Evolutionary conservation across 345 rosid genomes (phyloP), one percentile per base, ranked within the genome.

Genomic region (Arabidopsis thaliana): DNA sequence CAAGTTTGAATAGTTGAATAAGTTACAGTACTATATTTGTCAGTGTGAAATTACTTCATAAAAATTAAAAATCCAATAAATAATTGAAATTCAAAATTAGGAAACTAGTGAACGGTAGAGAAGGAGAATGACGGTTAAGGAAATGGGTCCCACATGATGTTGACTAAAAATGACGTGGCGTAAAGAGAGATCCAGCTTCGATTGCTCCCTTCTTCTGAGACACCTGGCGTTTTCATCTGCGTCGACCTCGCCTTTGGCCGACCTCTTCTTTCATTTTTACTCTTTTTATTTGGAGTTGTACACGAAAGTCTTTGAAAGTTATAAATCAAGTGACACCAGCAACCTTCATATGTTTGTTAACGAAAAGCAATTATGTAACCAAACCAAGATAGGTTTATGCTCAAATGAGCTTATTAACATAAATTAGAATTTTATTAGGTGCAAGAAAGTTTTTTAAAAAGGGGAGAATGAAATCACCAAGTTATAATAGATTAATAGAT

Each of bases 221-320:
- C 74, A 68, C 63, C 69, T 68, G 63, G 63, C 73, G 28, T 0
- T 0, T 59, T 74, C 37, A 8, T 38, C 53, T 67, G 55, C 73
- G 73, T 75, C 78, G 61, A 75, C 78, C 37, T 75, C 60, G 8
- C 20, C 1, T 59, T 59, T 67, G 45, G 73, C 79, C 79, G 73
- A 75, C 79, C 44, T 74, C 41, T 25, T 34, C 28, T 25, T 28
- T 28, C 20, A 16, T 16, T 16, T 16, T 16, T 16, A 16, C 20
- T 16, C 20, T 16, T 16, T 16, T 16, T 16, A 16, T 16, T 16
- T 16, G 20, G 20, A 16, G 20, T 16, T 16, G 20, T 16, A 16
- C 20, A 16, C 20, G 20, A 16, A 16, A 16, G 20, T 16, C 20
- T 16, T 16, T 16, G 20, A 16, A 16, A 16, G 20, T 16, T 16